Percentiles rank a stretch among this genome's conserved stretches.
Conservation (phyloP, 2,329 filamentous ascomycete species). For the Aspergillus tanneri region DNA sequence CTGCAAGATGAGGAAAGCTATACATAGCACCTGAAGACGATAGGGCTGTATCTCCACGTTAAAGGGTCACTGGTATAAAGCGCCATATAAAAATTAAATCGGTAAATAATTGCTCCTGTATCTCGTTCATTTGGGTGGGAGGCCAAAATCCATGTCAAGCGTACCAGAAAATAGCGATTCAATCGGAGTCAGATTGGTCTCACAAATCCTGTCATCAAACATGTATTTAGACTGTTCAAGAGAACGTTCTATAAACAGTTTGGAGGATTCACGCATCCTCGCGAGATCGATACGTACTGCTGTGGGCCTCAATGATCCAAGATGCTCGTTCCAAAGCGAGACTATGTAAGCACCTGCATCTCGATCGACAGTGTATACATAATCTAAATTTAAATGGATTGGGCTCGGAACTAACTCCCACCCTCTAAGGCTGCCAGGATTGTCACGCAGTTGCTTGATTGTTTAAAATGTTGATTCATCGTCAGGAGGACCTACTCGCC, state of each 20-base stretch:
- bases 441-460: slow-evolving; percentile 6
- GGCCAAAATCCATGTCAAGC: slow-evolving; percentile 18
- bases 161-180: slow-evolving; percentile 2
- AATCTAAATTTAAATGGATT: slow-evolving; percentile 22
- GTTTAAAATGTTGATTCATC: neutral
- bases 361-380: slow-evolving; percentile 26
- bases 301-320: slow-evolving; percentile 3
- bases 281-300: slow-evolving; percentile 5
- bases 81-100: slow-evolving; percentile 27
- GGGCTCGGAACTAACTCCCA: slow-evolving; percentile 26
- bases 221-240: neutral
- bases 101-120: slow-evolving; percentile 26
- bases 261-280: slow-evolving; percentile 1
- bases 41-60: slow-evolving; percentile 21
- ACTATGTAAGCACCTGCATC: slow-evolving; percentile 22
- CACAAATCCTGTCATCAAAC: neutral
- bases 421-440: slow-evolving; percentile 11
- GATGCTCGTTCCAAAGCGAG: slow-evolving; percentile 8
- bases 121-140: slow-evolving; percentile 27
- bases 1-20: slow-evolving; percentile 24
- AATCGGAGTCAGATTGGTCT: neutral
- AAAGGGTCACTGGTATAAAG: slow-evolving; percentile 25
- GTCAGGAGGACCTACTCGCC: neutral
- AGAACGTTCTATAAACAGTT: neutral
- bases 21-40: slow-evolving; percentile 20